Evolutionary conservation across 345 rosid genomes (phyloP).

Genomic region (Sisymbrium altissimum): DNA sequence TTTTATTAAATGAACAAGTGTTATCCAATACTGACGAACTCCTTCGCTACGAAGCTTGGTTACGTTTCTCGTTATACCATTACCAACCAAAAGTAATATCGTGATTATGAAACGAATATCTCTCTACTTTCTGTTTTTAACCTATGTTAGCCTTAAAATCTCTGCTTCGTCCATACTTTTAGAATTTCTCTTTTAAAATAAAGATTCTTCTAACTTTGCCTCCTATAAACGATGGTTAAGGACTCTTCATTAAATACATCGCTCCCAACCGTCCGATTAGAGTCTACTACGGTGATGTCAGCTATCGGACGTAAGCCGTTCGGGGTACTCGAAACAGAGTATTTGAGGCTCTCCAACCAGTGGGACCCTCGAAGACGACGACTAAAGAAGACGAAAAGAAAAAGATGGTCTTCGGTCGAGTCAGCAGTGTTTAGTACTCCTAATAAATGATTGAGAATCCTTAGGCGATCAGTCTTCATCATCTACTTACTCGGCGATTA

Average conservation of each 20-base stretch:
- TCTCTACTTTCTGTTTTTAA: too few species aligned
- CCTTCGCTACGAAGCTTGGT: constrained; percentile 7
- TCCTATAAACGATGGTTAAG: neutral
- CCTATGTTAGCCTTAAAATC: too few species aligned
- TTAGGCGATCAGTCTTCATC: neutral
- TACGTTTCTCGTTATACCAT: neutral
- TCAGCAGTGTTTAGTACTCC: neutral
- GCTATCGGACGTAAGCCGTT: neutral
- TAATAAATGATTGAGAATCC: neutral
- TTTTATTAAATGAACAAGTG: neutral
- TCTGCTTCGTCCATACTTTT: too few species aligned
- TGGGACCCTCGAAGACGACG: constrained; percentile 18
- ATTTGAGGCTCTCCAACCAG: constrained; percentile 1
- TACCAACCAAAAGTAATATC: neutral
- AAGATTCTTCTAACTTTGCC: neutral
- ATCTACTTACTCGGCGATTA: neutral
- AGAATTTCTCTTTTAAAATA: neutral
- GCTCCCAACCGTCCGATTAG: constrained; percentile 10
- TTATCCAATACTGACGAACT: neutral
- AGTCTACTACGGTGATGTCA: neutral
- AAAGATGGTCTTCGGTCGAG: neutral
- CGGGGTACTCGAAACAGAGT: constrained; percentile 4
- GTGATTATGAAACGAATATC: neutral
- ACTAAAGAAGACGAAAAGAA: neutral
- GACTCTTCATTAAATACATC: too few species aligned